Evolutionary conservation across 2,329 filamentous ascomycete species (phyloP).

Genomic region (Cytospora piceicola): DNA sequence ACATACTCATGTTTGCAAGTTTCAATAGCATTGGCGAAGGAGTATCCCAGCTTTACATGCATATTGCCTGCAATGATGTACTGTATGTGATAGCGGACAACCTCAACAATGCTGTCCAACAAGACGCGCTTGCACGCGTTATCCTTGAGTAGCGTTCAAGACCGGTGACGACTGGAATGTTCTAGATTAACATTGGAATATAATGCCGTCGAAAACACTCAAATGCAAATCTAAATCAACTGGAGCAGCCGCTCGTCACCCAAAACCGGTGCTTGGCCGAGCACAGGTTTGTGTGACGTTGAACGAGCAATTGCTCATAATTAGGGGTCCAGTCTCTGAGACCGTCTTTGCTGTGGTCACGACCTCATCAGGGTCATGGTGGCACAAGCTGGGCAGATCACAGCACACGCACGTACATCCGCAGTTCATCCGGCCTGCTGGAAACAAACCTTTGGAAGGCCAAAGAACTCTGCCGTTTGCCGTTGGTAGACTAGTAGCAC

Average conservation of each 20-base stretch:
- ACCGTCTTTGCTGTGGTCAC: not conserved
- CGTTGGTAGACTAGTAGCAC: not conserved
- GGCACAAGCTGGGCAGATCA: not conserved
- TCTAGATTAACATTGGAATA: not conserved
- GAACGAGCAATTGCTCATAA: not conserved
- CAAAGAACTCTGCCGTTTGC: not conserved
- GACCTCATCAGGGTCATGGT: not conserved
- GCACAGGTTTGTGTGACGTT: not conserved
- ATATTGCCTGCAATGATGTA: no score
- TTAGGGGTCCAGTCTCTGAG: not conserved
- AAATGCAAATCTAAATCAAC: not conserved
- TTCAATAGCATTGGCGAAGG: not conserved
- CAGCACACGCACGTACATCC: not conserved
- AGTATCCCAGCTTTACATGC: no score
- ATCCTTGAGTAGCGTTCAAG: not conserved
- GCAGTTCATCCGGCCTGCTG: not conserved
- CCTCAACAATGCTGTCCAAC: not conserved
- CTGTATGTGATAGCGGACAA: no score
- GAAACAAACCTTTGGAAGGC: not conserved
- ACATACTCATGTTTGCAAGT: not conserved
- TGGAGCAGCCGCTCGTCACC: not conserved
- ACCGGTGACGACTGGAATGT: not conserved
- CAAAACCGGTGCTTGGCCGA: not conserved
- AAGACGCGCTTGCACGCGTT: not conserved
- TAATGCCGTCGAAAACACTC: not conserved